Evolutionary conservation across 805 yeast genomes (phyloP).

Genomic region (Candida tibetensis): DNA sequence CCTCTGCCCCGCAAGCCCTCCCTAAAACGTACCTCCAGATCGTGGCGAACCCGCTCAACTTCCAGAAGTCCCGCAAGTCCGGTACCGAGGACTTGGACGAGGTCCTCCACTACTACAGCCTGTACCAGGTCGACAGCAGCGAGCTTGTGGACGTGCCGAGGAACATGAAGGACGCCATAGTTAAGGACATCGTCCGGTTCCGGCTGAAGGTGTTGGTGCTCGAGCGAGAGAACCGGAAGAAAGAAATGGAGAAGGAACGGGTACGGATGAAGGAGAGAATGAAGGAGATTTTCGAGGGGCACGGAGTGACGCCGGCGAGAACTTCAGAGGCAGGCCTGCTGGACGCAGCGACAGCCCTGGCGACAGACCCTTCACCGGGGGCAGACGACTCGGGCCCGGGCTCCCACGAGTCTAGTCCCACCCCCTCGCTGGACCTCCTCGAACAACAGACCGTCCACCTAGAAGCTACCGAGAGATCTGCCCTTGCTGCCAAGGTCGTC

Average conservation of each 20-base stretch:
- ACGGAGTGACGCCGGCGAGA: slow-evolving; percentile 7
- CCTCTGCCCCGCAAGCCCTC: not conserved
- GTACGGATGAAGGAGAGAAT: slow-evolving; percentile 47
- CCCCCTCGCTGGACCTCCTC: not conserved
- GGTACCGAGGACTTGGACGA: slow-evolving; percentile 37
- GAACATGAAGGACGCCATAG: slow-evolving; percentile 50
- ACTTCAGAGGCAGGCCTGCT: slow-evolving; percentile 12
- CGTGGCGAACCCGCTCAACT: slow-evolving; percentile 17
- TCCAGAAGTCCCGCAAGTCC: slow-evolving; percentile 17
- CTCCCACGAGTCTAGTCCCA: not conserved
- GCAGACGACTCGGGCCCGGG: not conserved
- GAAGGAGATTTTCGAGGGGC: slow-evolving; percentile 43
- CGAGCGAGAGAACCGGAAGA: slow-evolving; percentile 50
- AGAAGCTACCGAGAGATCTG: slow-evolving; percentile 17
- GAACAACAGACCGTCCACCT: not conserved
- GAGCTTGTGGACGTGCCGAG: slow-evolving; percentile 58
- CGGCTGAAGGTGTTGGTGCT: slow-evolving; percentile 52
- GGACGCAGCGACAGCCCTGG: not conserved
- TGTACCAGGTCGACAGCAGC: slow-evolving; percentile 53
- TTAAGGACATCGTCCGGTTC: slow-evolving; percentile 53
- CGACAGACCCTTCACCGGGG: slow-evolving; percentile 2
- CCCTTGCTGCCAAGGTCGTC: slow-evolving; percentile 20
- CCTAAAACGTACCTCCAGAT: slow-evolving; percentile 4
- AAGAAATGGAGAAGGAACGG: slow-evolving; percentile 48
- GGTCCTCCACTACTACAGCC: slow-evolving; percentile 32